Conservation (phyloP, 306 rosid genomes). For the Vigna reflexopilosa region DNA sequence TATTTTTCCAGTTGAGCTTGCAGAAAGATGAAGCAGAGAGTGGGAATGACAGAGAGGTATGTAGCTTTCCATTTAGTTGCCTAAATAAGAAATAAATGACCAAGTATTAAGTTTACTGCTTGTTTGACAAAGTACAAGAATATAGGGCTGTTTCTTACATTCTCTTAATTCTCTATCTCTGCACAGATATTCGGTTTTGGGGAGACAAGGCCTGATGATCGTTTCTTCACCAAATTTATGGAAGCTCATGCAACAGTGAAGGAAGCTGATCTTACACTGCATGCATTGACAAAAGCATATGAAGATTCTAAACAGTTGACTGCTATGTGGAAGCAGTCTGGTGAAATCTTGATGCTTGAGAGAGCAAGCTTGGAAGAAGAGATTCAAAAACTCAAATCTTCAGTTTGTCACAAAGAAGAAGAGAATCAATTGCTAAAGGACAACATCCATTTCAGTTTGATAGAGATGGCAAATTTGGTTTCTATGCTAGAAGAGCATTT, state of each 20-base stretch:
- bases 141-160: constrained; percentile 37
- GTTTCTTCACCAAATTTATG: constrained; percentile 71
- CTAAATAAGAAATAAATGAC: background rate
- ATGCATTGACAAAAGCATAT: constrained; percentile 81
- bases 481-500: constrained; percentile 68
- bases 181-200: constrained; percentile 57
- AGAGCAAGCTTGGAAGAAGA: constrained; percentile 66
- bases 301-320: constrained; percentile 73
- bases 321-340: constrained; percentile 69
- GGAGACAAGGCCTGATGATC: constrained; percentile 45
- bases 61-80: constrained; percentile 4
- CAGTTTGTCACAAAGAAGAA: constrained; percentile 57
- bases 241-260: constrained; percentile 73
- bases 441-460: constrained; percentile 57
- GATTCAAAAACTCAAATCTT: constrained; percentile 67
- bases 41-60: constrained; percentile 60
- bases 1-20: constrained; percentile 43
- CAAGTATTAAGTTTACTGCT: background rate
- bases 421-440: constrained; percentile 65
- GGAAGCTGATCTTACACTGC: constrained; percentile 84
- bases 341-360: constrained; percentile 69
- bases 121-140: constrained; percentile 23
- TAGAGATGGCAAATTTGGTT: constrained; percentile 63
- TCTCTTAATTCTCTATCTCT: constrained; percentile 34
- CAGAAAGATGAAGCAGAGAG: constrained; percentile 53